These are phyloP conservation scores for Yarrowia sp. DNA, from an alignment of 805 yeast species.

Conservation along the genomic window DNA sequence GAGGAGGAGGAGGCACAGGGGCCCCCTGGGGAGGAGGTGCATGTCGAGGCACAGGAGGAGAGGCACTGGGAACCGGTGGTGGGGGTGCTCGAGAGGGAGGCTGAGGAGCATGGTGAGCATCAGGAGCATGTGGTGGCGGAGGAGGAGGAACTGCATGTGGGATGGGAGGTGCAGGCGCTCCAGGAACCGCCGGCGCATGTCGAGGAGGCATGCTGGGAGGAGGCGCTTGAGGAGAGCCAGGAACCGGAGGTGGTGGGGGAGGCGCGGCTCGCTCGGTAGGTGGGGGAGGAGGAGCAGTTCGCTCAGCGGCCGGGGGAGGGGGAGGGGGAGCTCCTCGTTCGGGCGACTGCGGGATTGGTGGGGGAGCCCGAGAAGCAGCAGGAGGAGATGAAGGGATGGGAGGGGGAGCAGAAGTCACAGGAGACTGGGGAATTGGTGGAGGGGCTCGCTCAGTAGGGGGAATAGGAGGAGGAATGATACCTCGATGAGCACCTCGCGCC, in stretches of 20 bases:
- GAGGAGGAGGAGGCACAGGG: constrained; percentile 30
- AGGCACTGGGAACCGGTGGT: constrained; percentile 20
- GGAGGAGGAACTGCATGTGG: constrained; percentile 31
- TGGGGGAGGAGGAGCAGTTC: constrained; percentile 26
- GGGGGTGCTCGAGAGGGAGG: constrained; percentile 28
- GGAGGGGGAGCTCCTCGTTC: constrained; percentile 24
- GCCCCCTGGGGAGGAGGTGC: constrained; percentile 3
- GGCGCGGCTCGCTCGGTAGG: constrained; percentile 27
- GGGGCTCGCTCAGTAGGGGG: constrained; percentile 31
- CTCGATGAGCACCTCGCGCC: constrained; percentile 4
- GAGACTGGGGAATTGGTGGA: constrained; percentile 30
- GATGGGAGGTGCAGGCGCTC: not conserved
- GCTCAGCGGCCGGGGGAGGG: constrained; percentile 27
- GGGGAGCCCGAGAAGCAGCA: constrained; percentile 26
- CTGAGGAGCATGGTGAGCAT: constrained; percentile 25
- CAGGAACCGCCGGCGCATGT: constrained; percentile 28
- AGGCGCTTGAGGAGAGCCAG: constrained; percentile 29
- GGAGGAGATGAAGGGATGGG: constrained; percentile 28
- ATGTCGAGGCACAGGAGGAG: constrained; percentile 6
- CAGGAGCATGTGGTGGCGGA: constrained; percentile 30
- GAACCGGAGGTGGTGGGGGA: constrained; percentile 28
- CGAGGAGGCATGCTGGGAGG: constrained; percentile 28
- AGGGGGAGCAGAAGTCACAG: constrained; percentile 31
- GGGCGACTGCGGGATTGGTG: constrained; percentile 21
- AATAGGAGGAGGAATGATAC: constrained; percentile 29